Conservation (phyloP, 257 asterid genomes). For the Knoxia roxburghii region DNA sequence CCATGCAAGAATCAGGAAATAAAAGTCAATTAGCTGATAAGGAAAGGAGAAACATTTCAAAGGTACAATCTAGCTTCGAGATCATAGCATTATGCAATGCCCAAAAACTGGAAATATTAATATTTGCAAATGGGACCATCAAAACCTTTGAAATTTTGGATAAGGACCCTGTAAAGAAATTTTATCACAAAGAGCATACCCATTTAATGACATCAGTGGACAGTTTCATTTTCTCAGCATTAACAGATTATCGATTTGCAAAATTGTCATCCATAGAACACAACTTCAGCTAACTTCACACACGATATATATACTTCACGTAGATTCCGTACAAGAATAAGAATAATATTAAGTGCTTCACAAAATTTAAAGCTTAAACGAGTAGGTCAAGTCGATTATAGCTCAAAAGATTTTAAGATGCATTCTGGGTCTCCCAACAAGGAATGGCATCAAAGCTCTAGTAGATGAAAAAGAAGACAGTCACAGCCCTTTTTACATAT, state of each 20-base stretch:
- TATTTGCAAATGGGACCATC: not conserved
- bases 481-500: not conserved
- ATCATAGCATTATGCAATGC: not conserved
- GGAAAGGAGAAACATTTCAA: slow-evolving; percentile 10
- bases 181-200: not conserved
- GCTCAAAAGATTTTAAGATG: not conserved
- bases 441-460: not conserved
- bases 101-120: not conserved
- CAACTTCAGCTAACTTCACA: not conserved
- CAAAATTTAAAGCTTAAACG: not conserved
- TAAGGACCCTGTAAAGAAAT: not conserved
- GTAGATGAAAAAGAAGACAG: not conserved
- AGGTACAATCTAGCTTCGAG: not conserved
- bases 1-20: slow-evolving; percentile 16
- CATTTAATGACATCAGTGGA: not conserved
- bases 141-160: not conserved
- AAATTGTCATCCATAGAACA: not conserved
- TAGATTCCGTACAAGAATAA: not conserved
- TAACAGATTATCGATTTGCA: not conserved
- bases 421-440: not conserved
- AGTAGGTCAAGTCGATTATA: not conserved
- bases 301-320: not conserved
- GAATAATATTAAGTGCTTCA: not conserved
- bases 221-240: not conserved
- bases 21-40: slow-evolving; percentile 3